Evolutionary conservation across 2,329 filamentous ascomycete genomes (phyloP), one percentile per base, ranked within the genome.

Genomic region (Colletotrichum zoysiae): DNA sequence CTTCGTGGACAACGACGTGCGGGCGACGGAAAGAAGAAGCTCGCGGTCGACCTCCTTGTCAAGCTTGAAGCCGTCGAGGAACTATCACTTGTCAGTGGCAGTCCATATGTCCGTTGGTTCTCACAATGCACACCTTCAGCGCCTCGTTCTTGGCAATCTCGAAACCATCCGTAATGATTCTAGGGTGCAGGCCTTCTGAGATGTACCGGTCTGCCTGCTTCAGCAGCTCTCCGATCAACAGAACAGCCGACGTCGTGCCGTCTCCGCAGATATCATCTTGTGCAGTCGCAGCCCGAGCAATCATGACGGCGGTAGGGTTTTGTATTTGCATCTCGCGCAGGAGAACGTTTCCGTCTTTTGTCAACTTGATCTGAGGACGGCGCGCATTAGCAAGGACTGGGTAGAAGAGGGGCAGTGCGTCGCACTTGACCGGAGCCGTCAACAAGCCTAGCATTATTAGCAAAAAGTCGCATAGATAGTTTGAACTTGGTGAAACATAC

Each of bases 191-290:
- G n/a, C 96, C 96, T 84, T 99, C 96, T 16, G 93, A 91, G 79
- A 99, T 98, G 82, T 97, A 95, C 82, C 96, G 90, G 82, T 98
- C 93, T 72, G 96, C 96, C 86, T 99, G 96, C 89, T 98, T 99
- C 80, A 99, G 85, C 73, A 99, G 90, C 86, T 99, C 96, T 82
- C 96, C 96, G 63, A 99, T 95, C 81, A 98, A 85, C 78, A 99
- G 86, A 64, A 99, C 96, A 40, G 98, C 95, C 58, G 95, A 98
- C 53, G 96, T 99, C 78, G 96, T 99, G 79, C 96, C 96, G 82
- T 99, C 96, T 79, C 96, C 96, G 77, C 94, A 97, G 78, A 99
- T 99, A 79, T 99, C 96, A 82, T 99, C 96, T 82, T 99, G 95
- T 76, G 96, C 96, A 48, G 96, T 99, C 70, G 96, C 96, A 78